These are phyloP conservation scores for Margaritispora aquatica DNA, from an alignment of 495 filamentous ascomycete species.

Conservation along the genomic window DNA sequence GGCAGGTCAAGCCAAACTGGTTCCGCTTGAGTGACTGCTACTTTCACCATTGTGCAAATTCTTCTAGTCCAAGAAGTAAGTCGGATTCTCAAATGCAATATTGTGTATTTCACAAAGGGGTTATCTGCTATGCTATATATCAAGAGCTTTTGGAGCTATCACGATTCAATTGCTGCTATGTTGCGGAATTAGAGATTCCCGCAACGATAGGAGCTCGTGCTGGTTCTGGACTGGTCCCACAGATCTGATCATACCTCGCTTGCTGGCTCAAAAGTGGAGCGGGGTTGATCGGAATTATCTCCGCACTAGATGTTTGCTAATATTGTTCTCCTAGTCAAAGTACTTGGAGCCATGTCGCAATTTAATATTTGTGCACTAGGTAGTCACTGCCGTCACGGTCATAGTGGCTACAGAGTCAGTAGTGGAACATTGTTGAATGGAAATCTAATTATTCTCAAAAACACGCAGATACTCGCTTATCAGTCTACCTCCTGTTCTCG, in stretches of 20 bases:
- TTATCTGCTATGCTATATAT: too few species aligned
- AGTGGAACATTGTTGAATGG: too few species aligned
- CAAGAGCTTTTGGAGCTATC: neutral
- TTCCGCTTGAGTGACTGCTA: constrained; percentile 47
- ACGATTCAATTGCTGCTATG: neutral
- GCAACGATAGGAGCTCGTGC: neutral
- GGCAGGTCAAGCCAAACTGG: constrained; percentile 49
- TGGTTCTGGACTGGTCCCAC: too few species aligned
- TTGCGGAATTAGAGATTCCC: neutral
- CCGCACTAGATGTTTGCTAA: neutral
- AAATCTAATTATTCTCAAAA: too few species aligned
- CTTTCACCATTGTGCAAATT: constrained; percentile 22
- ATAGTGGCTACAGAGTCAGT: too few species aligned
- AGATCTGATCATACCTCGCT: neutral
- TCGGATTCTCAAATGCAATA: neutral
- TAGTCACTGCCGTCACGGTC: too few species aligned
- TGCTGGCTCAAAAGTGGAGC: neutral
- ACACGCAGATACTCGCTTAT: too few species aligned
- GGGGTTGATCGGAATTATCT: neutral
- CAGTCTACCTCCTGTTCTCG: neutral
- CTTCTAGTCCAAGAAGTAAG: too few species aligned
- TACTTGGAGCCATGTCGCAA: neutral
- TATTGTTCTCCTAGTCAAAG: neutral
- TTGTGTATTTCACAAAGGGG: too few species aligned
- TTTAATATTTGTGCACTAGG: neutral